A percentile compares a stretch with the other conserved stretches of the same genome.
Conservation (phyloP, 1,139 yeast genomes). For the Pneumocystis sp. region DNA sequence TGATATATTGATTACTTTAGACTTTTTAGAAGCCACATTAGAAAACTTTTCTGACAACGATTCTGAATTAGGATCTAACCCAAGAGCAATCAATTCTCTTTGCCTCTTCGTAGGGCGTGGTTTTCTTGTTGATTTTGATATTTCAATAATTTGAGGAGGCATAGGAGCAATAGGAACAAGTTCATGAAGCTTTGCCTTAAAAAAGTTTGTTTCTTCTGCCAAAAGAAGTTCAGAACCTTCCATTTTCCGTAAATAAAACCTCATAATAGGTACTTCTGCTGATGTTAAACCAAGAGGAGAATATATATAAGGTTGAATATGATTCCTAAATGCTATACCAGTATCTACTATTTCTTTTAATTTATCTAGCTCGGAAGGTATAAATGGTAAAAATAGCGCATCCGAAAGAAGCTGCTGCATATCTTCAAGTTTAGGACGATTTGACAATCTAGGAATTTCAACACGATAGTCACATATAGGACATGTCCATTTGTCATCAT, state of each 20-base stretch:
- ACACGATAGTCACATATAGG: constrained; percentile 45
- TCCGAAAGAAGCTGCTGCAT: constrained; percentile 20
- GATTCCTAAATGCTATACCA: constrained; percentile 33
- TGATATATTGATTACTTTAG: neutral
- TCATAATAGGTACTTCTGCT: constrained; percentile 23
- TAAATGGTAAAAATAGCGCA: constrained; percentile 18
- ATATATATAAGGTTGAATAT: constrained; percentile 15
- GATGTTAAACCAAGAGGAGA: constrained; percentile 11
- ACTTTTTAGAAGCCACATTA: neutral
- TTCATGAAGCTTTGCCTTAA: constrained; percentile 14
- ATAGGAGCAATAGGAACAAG: constrained; percentile 11
- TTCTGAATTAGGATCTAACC: neutral
- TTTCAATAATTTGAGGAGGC: constrained; percentile 16
- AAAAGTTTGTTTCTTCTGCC: constrained; percentile 13
- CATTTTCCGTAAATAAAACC: constrained; percentile 33
- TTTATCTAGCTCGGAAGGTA: constrained; percentile 20
- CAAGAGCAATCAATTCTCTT: constrained; percentile 11
- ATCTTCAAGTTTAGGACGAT: constrained; percentile 27
- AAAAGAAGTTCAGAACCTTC: constrained; percentile 26
- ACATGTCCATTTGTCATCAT: constrained; percentile 41
- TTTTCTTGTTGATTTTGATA: constrained; percentile 13
- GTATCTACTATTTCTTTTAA: constrained; percentile 25
- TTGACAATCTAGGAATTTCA: constrained; percentile 23
- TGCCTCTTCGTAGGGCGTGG: constrained; percentile 14
- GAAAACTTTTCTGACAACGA: neutral